phyloP scores from a whole-genome alignment of 1,284 basidiomycete species.

The Bjerkandera adusta region DNA sequence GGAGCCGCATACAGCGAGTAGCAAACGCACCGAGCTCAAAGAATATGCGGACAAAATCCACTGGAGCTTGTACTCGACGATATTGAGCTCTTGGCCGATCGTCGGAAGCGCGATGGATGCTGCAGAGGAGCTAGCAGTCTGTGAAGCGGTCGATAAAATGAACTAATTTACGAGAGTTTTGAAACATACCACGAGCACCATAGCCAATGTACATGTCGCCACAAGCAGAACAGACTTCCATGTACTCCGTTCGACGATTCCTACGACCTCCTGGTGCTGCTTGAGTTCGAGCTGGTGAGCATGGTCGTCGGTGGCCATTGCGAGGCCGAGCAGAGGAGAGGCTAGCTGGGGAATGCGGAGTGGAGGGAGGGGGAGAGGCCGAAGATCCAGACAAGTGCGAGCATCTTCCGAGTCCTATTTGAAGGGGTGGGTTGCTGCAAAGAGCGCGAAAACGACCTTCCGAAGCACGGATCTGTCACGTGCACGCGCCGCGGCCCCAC shows the following conservation, averaged over 20 bases:
- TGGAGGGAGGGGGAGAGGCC: too few relatives aligned
- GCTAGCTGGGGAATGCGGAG: too few relatives aligned
- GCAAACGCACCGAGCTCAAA: slow-evolving; percentile 38
- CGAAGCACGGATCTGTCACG: too few relatives aligned
- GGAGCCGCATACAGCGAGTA: not conserved
- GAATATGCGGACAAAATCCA: slow-evolving; percentile 62
- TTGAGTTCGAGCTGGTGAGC: too few relatives aligned
- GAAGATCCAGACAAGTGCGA: too few relatives aligned
- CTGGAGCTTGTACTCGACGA: slow-evolving; percentile 44
- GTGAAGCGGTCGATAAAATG: not conserved
- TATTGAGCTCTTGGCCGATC: slow-evolving; percentile 47
- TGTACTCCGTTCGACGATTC: slow-evolving; percentile 12
- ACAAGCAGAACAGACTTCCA: slow-evolving; percentile 24
- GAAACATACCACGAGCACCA: slow-evolving; percentile 31
- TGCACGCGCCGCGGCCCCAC: too few relatives aligned
- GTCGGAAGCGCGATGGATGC: slow-evolving; percentile 50
- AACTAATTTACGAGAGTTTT: not conserved
- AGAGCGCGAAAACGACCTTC: too few relatives aligned
- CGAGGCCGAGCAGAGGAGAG: too few relatives aligned
- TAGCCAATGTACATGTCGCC: slow-evolving; percentile 30
- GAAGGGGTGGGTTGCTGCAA: too few relatives aligned
- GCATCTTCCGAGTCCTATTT: too few relatives aligned
- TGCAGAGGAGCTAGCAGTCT: slow-evolving; percentile 34
- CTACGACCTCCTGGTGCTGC: too few relatives aligned
- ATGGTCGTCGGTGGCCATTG: too few relatives aligned